Conservation (phyloP, 2,329 filamentous ascomycete genomes). For the Lecanicillium sp. region DNA sequence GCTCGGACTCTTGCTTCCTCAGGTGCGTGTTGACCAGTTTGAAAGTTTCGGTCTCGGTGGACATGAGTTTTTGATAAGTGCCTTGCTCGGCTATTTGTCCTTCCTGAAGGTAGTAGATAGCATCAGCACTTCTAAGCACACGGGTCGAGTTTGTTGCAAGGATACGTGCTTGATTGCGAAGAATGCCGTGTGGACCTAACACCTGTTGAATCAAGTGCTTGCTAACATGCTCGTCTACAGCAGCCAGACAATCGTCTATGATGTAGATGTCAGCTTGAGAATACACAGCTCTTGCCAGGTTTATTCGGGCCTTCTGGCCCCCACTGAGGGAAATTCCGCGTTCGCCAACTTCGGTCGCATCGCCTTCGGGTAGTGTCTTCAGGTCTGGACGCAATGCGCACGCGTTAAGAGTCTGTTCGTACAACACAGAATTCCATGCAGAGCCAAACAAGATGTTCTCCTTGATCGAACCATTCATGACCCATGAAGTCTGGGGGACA, state of each 20-base stretch:
- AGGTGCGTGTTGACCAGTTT: conserved; percentile 64
- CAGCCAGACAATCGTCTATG: conserved; percentile 79
- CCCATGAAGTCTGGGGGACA: conserved; percentile 83
- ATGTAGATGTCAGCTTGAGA: conserved; percentile 83
- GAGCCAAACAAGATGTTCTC: conserved; percentile 92
- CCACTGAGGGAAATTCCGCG: conserved; percentile 85
- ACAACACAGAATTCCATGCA: conserved; percentile 79
- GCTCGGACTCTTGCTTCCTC: conserved; percentile 39
- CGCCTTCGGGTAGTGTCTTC: conserved; percentile 75
- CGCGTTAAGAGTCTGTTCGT: conserved; percentile 76
- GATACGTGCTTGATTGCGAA: conserved; percentile 73
- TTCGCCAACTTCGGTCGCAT: conserved; percentile 86
- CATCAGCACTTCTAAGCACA: conserved; percentile 74
- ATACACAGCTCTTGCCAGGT: conserved; percentile 81
- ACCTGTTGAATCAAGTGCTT: conserved; percentile 85
- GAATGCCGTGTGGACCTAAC: conserved; percentile 67
- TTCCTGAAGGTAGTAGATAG: conserved; percentile 69
- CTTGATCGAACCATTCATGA: conserved; percentile 87
- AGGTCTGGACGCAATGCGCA: conserved; percentile 83
- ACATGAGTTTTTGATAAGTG: conserved; percentile 76
- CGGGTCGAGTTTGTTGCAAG: conserved; percentile 85
- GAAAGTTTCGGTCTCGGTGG: conserved; percentile 79
- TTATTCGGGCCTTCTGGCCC: conserved; percentile 82
- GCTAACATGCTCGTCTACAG: conserved; percentile 87
- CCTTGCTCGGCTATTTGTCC: conserved; percentile 74